Evolutionary conservation across 177 flowering plant genomes (phyloP).

Genomic region (Vitis hybrid): DNA sequence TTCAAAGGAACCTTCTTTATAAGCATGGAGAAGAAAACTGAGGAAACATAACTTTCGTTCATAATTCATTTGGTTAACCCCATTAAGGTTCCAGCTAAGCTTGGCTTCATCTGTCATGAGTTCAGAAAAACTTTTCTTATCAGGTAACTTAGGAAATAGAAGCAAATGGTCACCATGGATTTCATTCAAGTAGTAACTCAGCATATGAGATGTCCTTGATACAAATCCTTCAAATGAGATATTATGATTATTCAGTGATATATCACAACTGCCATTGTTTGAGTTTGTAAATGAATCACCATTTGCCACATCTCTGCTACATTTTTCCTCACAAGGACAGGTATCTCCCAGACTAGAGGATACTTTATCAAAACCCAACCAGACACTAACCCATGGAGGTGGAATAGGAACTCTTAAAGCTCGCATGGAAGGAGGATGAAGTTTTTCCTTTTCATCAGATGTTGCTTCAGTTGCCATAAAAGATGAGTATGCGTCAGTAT

Average conservation of each 20-base stretch:
- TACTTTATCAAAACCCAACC: constrained; percentile 20
- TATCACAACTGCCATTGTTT: constrained; percentile 7
- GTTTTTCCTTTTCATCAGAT: constrained; percentile 28
- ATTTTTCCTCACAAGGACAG: constrained; percentile 6
- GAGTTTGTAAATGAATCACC: constrained; percentile 2
- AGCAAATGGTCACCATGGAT: constrained; percentile 36
- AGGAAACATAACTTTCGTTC: constrained; percentile 49
- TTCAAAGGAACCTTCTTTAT: constrained; percentile 74
- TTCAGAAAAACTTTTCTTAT: constrained; percentile 21
- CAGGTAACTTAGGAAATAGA: constrained; percentile 43
- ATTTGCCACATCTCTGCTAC: constrained; percentile 5
- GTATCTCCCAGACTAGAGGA: constrained; percentile 1
- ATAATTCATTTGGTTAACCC: constrained; percentile 5
- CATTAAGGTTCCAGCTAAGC: constrained; percentile 19
- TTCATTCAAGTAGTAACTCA: constrained; percentile 38
- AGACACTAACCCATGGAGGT: constrained; percentile 68
- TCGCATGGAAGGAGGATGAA: constrained; percentile 52
- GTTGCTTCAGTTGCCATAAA: constrained; percentile 53
- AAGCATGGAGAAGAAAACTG: constrained; percentile 70
- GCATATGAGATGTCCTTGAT: constrained; percentile 49
- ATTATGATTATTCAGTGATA: constrained; percentile 11
- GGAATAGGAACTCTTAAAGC: constrained; percentile 58
- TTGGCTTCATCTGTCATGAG: constrained; percentile 31
- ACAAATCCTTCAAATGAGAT: constrained; percentile 41
- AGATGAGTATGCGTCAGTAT: constrained; percentile 60